Evolutionary conservation across 495 filamentous ascomycete species (phyloP).

Genomic region (Penicillium maclennaniae): DNA sequence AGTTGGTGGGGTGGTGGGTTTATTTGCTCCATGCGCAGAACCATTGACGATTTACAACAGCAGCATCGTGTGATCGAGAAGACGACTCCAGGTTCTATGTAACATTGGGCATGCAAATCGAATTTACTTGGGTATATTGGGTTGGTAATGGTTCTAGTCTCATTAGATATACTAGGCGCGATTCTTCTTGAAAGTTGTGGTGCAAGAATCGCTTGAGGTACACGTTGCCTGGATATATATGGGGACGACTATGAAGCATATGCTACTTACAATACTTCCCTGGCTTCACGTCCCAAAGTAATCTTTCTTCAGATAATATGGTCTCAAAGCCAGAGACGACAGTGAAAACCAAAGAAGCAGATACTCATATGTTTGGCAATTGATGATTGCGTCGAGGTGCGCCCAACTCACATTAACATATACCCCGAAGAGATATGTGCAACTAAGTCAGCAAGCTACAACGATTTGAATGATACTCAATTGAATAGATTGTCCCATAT

Average conservation of each 20-base stretch:
- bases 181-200: background rate
- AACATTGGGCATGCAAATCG: background rate
- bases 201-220: background rate
- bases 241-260: too few species aligned
- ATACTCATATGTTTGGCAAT: background rate
- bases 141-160: background rate
- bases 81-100: background rate
- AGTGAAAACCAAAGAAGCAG: background rate
- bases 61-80: background rate
- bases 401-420: background rate
- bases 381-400: background rate
- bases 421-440: background rate
- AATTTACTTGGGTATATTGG: background rate
- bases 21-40: background rate
- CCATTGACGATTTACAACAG: background rate
- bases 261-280: too few species aligned
- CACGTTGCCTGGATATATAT: background rate
- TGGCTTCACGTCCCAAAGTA: too few species aligned
- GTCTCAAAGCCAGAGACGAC: background rate
- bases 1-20: background rate
- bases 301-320: background rate
- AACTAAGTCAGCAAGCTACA: background rate
- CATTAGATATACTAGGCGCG: background rate
- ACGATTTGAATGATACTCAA: background rate
- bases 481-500: background rate